Conservation (phyloP, 106 monocot species). For the Allium fistulosum region DNA sequence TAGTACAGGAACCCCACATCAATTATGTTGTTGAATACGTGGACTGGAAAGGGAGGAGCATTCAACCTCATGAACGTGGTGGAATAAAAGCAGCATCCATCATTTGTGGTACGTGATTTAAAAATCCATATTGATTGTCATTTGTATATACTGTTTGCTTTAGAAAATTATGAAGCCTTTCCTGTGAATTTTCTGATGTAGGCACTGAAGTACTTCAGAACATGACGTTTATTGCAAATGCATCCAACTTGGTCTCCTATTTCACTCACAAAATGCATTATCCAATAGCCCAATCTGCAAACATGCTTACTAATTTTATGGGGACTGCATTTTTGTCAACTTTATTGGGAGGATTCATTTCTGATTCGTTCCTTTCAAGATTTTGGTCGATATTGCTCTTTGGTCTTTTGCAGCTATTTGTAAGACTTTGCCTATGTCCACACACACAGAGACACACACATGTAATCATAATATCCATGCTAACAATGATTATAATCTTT, state of each 20-base stretch:
- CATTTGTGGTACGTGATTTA: not conserved
- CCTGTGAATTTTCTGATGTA: not conserved
- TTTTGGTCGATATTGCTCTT: constrained; percentile 15
- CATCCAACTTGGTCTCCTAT: constrained; percentile 15
- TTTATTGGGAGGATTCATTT: constrained; percentile 13
- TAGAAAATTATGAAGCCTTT: not conserved
- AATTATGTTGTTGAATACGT: not conserved
- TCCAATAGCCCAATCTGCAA: constrained; percentile 7
- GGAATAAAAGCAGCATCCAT: constrained; percentile 3
- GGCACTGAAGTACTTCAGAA: constrained; percentile 13
- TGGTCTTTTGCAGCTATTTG: constrained; percentile 3
- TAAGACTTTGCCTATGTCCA: constrained; percentile 1
- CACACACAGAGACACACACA: too few species aligned
- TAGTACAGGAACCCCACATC: not conserved
- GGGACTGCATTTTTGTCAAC: constrained; percentile 14
- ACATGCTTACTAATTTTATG: constrained; percentile 25
- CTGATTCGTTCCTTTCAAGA: constrained; percentile 16
- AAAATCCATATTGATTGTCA: not conserved
- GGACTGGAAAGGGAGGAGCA: constrained; percentile 1
- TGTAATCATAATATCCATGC: too few species aligned
- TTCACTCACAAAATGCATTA: constrained; percentile 15
- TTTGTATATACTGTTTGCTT: not conserved
- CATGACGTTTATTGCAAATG: constrained; percentile 12
- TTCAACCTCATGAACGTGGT: not conserved
- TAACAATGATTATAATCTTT: too few species aligned